phyloP scores from a whole-genome alignment of 768 basidiomycete genomes.

The Brasilioporus rufonigricans region DNA sequence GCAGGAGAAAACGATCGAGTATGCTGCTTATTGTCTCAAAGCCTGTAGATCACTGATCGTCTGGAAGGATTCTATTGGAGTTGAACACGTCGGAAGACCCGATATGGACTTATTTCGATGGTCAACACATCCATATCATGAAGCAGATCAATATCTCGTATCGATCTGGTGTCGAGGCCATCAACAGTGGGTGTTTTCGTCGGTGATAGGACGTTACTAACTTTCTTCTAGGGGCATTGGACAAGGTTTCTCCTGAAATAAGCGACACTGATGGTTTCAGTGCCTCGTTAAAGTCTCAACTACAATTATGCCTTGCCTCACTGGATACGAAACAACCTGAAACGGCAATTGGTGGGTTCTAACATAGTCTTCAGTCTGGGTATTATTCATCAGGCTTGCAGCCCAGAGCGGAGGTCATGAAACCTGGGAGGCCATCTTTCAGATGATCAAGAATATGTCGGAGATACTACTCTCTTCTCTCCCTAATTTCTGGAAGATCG shows the following conservation, averaged over 20 bases:
- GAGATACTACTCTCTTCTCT: slow-evolving; percentile 82
- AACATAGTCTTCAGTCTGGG: neutral
- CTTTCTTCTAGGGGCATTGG: slow-evolving; percentile 41
- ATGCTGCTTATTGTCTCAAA: slow-evolving; percentile 25
- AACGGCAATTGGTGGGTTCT: slow-evolving; percentile 49
- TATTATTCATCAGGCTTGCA: slow-evolving; percentile 26
- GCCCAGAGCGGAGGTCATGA: slow-evolving; percentile 71
- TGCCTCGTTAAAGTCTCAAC: slow-evolving; percentile 48
- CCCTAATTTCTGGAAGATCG: slow-evolving; percentile 93
- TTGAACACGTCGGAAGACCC: slow-evolving; percentile 86
- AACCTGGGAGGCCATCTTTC: slow-evolving; percentile 76
- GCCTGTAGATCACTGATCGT: slow-evolving; percentile 10
- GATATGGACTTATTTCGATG: slow-evolving; percentile 94
- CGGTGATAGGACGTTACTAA: slow-evolving; percentile 4
- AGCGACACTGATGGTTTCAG: slow-evolving; percentile 39
- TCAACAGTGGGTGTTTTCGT: slow-evolving; percentile 42
- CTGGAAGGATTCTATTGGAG: slow-evolving; percentile 77
- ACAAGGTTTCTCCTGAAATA: slow-evolving; percentile 38
- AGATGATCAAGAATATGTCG: slow-evolving; percentile 83
- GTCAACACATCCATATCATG: slow-evolving; percentile 85
- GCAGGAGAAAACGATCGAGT: slow-evolving; percentile 97
- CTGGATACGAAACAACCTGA: slow-evolving; percentile 68
- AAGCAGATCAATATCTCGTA: slow-evolving; percentile 69
- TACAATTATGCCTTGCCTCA: slow-evolving; percentile 58
- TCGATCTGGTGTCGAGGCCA: slow-evolving; percentile 45